Base-by-base conservation (phyloP, 2,329 filamentous ascomycete species). In the Ophiostoma tasmaniense region DNA sequence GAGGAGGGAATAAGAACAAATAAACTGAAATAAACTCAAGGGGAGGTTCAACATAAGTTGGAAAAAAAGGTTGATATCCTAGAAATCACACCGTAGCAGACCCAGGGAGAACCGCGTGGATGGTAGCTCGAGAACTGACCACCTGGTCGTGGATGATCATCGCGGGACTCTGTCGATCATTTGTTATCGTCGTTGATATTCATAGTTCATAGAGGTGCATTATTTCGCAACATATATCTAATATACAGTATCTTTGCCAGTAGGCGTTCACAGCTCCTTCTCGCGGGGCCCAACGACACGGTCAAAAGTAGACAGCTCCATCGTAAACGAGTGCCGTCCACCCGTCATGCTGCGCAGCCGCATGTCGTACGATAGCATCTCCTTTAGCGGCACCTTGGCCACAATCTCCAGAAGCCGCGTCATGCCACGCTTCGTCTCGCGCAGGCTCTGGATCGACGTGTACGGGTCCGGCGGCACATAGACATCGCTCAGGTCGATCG, bases 331-430 rank as follows among this genome's bases (percentile, higher is more conserved):
- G 75, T 88, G 85, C 1, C 95, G 84, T 0, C 95, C 95, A 2
- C 90, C 91, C 3, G 94, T 99, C 81, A 97, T 84, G 78, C 92
- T 93, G 67, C 95, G 84, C 72, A 99, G 79, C 76, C 96, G 91
- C 77, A 92, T 92, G 74, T 98, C 82, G 78, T 98, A 99, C 59
- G 94, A 91, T 45, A 98, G 89, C 92, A 98, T 97, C 79, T 98
- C 94, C 79, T 95, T 96, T 74, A 98, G 83, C 39, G 95, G 95
- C 35, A 98, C 94, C 74, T 91, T 88, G 28, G 93, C 95, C 13
- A 90, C 88, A 73, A 99, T 92, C 66, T 89, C 84, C 70, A 84
- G 81, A 80, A 81, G 82, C 64, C 82, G 80, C 68, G 80, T 78
- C 42, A 78, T 80, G 50, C 79, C 82, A 73, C 81, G 83, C 76